Evolutionary conservation across 768 basidiomycete genomes (phyloP).

Genomic region (Amanita exitialis): DNA sequence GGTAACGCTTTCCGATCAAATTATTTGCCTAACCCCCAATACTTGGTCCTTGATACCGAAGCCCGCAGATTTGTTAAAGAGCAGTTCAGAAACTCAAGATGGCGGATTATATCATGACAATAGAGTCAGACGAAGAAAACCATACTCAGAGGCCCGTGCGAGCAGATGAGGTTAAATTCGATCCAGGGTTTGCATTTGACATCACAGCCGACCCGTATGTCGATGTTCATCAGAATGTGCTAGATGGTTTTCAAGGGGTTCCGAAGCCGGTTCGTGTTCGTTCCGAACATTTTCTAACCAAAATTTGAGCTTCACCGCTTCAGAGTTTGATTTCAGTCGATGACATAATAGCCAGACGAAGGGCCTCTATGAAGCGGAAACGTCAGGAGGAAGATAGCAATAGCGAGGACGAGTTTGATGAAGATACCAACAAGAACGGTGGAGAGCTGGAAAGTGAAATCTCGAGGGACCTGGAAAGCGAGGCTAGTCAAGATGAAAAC

Average conservation of each 20-base stretch:
- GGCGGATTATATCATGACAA: slow-evolving; percentile 72
- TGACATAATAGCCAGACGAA: slow-evolving; percentile 79
- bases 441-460: slow-evolving; percentile 21
- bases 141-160: slow-evolving; percentile 13
- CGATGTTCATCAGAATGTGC: slow-evolving; percentile 29
- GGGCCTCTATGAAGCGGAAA: slow-evolving; percentile 57
- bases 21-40: too few relatives aligned
- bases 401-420: slow-evolving; percentile 25
- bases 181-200: slow-evolving; percentile 83
- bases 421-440: slow-evolving; percentile 16
- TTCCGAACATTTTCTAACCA: background rate
- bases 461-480: slow-evolving; percentile 9
- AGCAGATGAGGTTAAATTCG: slow-evolving; percentile 51
- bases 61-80: background rate
- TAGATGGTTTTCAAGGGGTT: slow-evolving; percentile 52
- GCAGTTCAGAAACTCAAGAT: slow-evolving; percentile 17
- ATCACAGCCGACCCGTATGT: slow-evolving; percentile 58
- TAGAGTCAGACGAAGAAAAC: slow-evolving; percentile 73
- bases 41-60: too few relatives aligned
- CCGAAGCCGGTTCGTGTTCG: slow-evolving; percentile 44
- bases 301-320: slow-evolving; percentile 1
- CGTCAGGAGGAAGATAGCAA: slow-evolving; percentile 30
- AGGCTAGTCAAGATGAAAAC: slow-evolving; percentile 29
- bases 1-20: too few relatives aligned
- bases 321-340: slow-evolving; percentile 81